A percentile compares a stretch with the other conserved stretches of the same genome.
Evolutionary conservation across 1,139 yeast species (phyloP).

Genomic region (Sugiyamaella xylanicola): DNA sequence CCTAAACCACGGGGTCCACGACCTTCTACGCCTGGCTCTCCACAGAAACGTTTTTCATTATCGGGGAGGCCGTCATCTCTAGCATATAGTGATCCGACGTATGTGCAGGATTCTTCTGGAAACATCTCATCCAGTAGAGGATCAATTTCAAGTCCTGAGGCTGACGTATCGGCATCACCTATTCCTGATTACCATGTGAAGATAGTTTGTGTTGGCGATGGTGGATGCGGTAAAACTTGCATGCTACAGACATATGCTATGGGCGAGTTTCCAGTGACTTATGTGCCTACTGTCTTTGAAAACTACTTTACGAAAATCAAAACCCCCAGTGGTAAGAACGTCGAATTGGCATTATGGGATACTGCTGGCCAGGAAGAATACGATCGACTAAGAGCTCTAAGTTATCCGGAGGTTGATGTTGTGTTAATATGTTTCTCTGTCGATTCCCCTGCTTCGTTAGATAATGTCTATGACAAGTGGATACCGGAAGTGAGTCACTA

Average conservation of each 20-base stretch:
- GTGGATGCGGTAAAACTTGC: slow-evolving; percentile 94
- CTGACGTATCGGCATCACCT: slow-evolving; percentile 5
- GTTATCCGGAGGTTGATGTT: slow-evolving; percentile 80
- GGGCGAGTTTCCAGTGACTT: slow-evolving; percentile 70
- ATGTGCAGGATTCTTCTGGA: slow-evolving; percentile 27
- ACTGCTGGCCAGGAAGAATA: slow-evolving; percentile 96
- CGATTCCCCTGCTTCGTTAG: slow-evolving; percentile 63
- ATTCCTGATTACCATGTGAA: slow-evolving; percentile 34
- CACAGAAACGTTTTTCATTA: slow-evolving; percentile 22
- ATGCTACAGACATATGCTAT: slow-evolving; percentile 78
- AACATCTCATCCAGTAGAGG: slow-evolving; percentile 17
- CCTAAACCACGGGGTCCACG: slow-evolving; percentile 16
- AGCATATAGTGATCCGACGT: slow-evolving; percentile 25
- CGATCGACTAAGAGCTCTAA: slow-evolving; percentile 77
- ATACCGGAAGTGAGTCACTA: slow-evolving; percentile 82
- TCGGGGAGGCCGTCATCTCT: slow-evolving; percentile 12
- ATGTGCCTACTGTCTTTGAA: slow-evolving; percentile 90
- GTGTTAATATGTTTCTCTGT: slow-evolving; percentile 75
- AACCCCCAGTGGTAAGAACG: slow-evolving; percentile 57
- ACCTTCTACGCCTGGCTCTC: slow-evolving; percentile 15
- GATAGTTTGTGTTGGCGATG: slow-evolving; percentile 86
- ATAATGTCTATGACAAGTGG: slow-evolving; percentile 81
- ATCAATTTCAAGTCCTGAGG: slow-evolving; percentile 13
- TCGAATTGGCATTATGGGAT: slow-evolving; percentile 84
- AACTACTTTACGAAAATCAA: slow-evolving; percentile 70